Percentiles rank a stretch among this genome's conserved stretches.
phyloP scores from a whole-genome alignment of 345 rosid species.

The Iberis pinnata region DNA sequence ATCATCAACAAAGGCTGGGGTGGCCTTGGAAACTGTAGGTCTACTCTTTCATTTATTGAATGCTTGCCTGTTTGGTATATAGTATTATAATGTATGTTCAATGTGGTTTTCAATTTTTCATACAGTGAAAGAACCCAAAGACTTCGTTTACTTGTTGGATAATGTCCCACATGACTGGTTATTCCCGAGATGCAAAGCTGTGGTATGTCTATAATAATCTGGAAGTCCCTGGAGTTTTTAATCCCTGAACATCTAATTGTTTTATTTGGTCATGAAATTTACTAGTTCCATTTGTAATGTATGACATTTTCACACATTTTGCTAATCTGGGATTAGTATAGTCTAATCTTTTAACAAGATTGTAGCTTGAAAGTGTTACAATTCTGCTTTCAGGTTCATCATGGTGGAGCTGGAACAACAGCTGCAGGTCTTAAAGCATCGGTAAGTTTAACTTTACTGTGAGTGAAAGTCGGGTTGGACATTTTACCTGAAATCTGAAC shows the following conservation, averaged over 20 bases:
- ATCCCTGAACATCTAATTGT: not conserved
- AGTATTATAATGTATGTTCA: not conserved
- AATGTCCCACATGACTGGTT: constrained; percentile 98
- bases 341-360: not conserved
- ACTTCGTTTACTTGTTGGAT: constrained; percentile 72
- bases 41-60: constrained; percentile 1
- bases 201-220: constrained; percentile 52
- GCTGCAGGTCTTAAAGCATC: constrained; percentile 98
- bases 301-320: too few relatives aligned
- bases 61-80: constrained; percentile 5
- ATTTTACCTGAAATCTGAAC: too few relatives aligned
- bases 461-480: not conserved
- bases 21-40: constrained; percentile 84
- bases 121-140: constrained; percentile 89
- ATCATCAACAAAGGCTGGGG: constrained; percentile 99
- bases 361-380: constrained; percentile 2
- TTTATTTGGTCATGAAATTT: not conserved
- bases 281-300: not conserved
- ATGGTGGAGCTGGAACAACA: constrained; percentile 98
- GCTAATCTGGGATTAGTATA: too few relatives aligned
- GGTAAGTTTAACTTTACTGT: constrained; percentile 39
- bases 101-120: constrained; percentile 29
- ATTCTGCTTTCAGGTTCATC: constrained; percentile 72
- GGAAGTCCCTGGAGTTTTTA: not conserved
- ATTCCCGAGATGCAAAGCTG: constrained; percentile 95